Evolutionary conservation across 2,329 filamentous ascomycete genomes (phyloP).

Genomic region (Alternaria brassicae): DNA sequence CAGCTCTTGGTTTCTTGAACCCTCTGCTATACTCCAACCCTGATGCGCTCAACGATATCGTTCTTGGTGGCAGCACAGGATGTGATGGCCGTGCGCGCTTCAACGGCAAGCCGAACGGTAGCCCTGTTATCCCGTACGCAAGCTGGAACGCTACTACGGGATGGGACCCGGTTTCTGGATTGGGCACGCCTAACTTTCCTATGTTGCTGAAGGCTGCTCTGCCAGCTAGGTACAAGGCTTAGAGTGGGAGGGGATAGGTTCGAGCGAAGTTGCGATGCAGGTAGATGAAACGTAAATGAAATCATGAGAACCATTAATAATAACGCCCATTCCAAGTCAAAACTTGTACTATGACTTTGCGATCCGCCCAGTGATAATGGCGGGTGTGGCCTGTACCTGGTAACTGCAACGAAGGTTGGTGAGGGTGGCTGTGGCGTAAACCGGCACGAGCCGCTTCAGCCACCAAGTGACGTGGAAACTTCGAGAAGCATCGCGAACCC

Average conservation of each 20-base stretch:
- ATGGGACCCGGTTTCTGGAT: slow-evolving; percentile 47
- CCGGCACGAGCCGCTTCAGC: slow-evolving; percentile 7
- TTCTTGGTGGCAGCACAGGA: slow-evolving; percentile 45
- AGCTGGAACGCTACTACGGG: slow-evolving; percentile 43
- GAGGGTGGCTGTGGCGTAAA: neutral
- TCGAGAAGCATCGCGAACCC: slow-evolving; percentile 35
- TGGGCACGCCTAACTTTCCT: slow-evolving; percentile 41
- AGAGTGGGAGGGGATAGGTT: neutral
- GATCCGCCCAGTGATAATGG: too few relatives aligned
- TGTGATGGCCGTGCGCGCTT: slow-evolving; percentile 45
- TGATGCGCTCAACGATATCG: slow-evolving; percentile 58
- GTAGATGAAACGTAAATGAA: neutral
- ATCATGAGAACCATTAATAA: neutral
- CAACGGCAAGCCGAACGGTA: slow-evolving; percentile 36
- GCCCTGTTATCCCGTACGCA: slow-evolving; percentile 41
- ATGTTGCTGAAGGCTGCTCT: slow-evolving; percentile 40
- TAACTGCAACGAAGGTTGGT: too few relatives aligned
- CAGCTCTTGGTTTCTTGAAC: slow-evolving; percentile 65
- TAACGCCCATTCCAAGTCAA: neutral
- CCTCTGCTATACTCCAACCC: slow-evolving; percentile 62
- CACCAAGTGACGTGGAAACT: slow-evolving; percentile 23
- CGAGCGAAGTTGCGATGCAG: neutral
- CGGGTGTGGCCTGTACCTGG: too few relatives aligned
- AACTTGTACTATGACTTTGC: neutral
- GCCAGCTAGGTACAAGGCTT: slow-evolving; percentile 33